These are phyloP conservation scores for Lasiodiplodia hormozganensis DNA, from an alignment of 2,329 filamentous ascomycete genomes.

Conservation along the genomic window DNA sequence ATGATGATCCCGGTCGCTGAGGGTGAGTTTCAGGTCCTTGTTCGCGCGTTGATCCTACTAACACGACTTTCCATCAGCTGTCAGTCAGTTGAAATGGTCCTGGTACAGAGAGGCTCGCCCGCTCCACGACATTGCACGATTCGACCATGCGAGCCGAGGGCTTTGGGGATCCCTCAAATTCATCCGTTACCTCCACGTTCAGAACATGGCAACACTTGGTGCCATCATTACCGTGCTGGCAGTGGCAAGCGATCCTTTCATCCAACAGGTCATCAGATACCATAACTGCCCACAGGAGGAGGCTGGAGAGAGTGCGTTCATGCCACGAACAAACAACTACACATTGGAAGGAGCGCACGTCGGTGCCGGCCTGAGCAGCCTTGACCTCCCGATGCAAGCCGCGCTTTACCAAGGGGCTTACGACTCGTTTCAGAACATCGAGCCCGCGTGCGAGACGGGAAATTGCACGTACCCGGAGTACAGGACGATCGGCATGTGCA, in stretches of 20 bases:
- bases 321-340: constrained; percentile 10
- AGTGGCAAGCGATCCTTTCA: constrained; percentile 11
- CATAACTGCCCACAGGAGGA: background rate
- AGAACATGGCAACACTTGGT: background rate
- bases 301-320: background rate
- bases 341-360: background rate
- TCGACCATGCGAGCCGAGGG: constrained; percentile 9
- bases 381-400: background rate
- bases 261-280: constrained; percentile 12
- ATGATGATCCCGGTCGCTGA: constrained; percentile 14
- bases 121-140: constrained; percentile 9
- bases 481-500: constrained; percentile 7
- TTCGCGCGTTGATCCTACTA: background rate
- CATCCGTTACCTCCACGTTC: background rate
- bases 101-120: constrained; percentile 7
- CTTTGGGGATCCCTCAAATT: constrained; percentile 1
- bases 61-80: background rate
- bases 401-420: constrained; percentile 9
- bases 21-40: background rate
- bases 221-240: constrained; percentile 7
- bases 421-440: background rate
- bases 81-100: constrained; percentile 14
- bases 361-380: background rate
- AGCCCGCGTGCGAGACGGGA: background rate
- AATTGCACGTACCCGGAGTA: constrained; percentile 10